Base-by-base conservation (phyloP, 495 filamentous ascomycete species). In the Astrothelium subdiscretum region DNA sequence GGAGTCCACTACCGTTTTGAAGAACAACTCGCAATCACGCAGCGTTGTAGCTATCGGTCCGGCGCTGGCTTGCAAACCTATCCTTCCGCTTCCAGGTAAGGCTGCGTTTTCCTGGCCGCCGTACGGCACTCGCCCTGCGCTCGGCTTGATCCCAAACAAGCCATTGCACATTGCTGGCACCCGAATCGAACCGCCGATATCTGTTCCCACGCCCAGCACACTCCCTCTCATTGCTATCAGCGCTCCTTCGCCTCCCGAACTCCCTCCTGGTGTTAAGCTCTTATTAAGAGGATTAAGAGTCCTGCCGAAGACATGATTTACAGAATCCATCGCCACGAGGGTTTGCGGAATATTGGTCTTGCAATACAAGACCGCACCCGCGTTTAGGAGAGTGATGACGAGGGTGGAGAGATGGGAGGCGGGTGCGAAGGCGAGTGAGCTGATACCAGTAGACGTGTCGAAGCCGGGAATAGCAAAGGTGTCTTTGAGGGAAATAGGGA, bases 131-230 rank as follows among this genome's bases (percentile, higher is more conserved):
- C 86, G 77, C 12, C 80, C 80, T 1, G 65, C 64, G 61, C 73
- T 81, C 5, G 81, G 80, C 62, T 83, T 84, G 48, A 83, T 65
- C 0, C 85, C 84, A 73, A 81, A 88, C 0, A 85, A 66, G 3
- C 78, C 81, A 68, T 85, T 85, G 63, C 87, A 88, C 1, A 78
- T 80, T 29, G 83, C 78, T 1, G 87, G 87, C 59, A 88, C 82
- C 0, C 87, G 76, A 22, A 90, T 80, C 63, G 78, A 84, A 8
- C 88, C 88, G 0, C 86, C 88, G 58, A 91, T 85, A 73, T 91
- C 87, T 15, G 87, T 89, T 1, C 75, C 75, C 4, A 76, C 68
- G 20, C 75, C 74, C 1, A 77, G 58, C 2, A 70, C 57, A 27
- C 66, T 71, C 1, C 74, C 75, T 32, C 69, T 61, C 69, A 77